Base-by-base conservation (phyloP, 257 asterid genomes). In the Leptodermis oblonga region DNA sequence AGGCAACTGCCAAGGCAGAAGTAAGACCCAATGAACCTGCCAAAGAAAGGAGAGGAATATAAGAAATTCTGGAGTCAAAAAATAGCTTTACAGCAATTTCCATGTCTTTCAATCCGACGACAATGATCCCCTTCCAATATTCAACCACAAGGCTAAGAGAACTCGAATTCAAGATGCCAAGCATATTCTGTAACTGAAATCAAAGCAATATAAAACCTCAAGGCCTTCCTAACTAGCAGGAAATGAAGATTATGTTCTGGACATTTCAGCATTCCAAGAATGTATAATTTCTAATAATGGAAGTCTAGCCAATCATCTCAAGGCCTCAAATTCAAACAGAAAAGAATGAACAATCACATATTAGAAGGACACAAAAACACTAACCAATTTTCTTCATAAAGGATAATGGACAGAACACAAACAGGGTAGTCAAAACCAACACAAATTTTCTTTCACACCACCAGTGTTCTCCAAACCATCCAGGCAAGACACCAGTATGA, bases 391-490 rank as follows among this genome's bases (percentile, higher is more conserved):
- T 77, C 78, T 80, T 86, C 58, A 82, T 37, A 51, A 67, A 70
- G 0, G 88, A 83, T 71, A 82, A 74, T 4, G 92, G 92, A 78
- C 82, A 55, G 55, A 83, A 77, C 48, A 83, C 86, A 25, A 74
- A 56, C 46, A 86, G 79, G 10, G 87, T 83, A 0, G 80, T 71
- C 31, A 77, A 71, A 60, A 79, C 67, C 74, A 86, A 82, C 48
- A 83, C 82, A 22, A 81, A 73, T 62, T 79, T 65, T 15, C 86
- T 84, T 60, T 79, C 78, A 43, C 67, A 84, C 88, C 90, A 87
- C 93, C 90, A 87, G 25, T 77, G 82, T 70, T 73, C 79, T 61
- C 93, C 90, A 72, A 87, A 87, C 88, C 88, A 87, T 70, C 83
- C 84, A 66, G 84, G 87, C 75, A 87, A 15, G 1, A 84, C 72